phyloP scores from a whole-genome alignment of 2,329 filamentous ascomycete species.

The Ophidiomyces ophidiicola region DNA sequence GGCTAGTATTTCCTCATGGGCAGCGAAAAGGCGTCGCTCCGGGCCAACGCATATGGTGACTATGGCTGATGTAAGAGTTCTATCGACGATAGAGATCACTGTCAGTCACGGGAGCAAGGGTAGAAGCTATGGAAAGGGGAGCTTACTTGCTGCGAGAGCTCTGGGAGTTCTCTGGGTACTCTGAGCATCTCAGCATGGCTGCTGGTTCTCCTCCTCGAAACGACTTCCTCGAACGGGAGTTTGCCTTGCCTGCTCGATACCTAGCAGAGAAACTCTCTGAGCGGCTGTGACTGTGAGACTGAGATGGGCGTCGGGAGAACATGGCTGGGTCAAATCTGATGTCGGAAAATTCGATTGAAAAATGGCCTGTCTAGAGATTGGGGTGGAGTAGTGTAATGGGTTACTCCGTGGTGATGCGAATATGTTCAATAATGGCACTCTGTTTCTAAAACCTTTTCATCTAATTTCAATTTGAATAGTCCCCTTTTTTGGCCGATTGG shows the following conservation, averaged over 20 bases:
- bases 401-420: too few relatives aligned
- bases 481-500: too few relatives aligned
- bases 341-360: not conserved
- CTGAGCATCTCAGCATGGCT: conserved; percentile 20
- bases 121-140: not conserved
- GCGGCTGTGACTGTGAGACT: conserved; percentile 17
- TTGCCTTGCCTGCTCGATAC: conserved; percentile 21
- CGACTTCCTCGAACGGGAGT: conserved; percentile 19
- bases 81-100: conserved; percentile 20
- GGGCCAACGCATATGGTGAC: conserved; percentile 70
- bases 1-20: conserved; percentile 73
- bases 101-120: conserved; percentile 1
- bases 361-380: too few relatives aligned
- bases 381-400: too few relatives aligned
- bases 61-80: conserved; percentile 53
- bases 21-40: conserved; percentile 77
- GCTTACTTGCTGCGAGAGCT: conserved; percentile 29
- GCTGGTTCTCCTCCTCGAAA: conserved; percentile 19
- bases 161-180: conserved; percentile 20
- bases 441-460: too few relatives aligned
- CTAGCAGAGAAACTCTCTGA: conserved; percentile 22
- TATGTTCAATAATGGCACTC: too few relatives aligned
- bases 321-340: conserved; percentile 11
- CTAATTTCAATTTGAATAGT: too few relatives aligned
- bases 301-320: conserved; percentile 15